Evolutionary conservation across 768 basidiomycete species (phyloP).

Genomic region (Tulasnella sp.): DNA sequence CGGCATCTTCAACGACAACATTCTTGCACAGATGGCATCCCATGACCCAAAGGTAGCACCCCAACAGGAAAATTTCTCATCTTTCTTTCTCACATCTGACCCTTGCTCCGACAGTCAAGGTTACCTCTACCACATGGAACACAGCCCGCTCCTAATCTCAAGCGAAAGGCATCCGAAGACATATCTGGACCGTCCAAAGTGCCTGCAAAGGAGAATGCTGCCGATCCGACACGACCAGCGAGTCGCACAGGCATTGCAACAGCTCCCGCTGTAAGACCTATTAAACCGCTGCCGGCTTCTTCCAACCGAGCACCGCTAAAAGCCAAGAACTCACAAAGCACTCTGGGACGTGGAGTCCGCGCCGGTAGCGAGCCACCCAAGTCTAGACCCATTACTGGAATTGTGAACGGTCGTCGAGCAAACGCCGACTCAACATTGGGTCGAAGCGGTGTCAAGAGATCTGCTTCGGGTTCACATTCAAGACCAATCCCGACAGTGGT

Average conservation of each 20-base stretch:
- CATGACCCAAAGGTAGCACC: not conserved
- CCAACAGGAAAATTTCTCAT: not conserved
- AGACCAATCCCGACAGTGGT: constrained; percentile 17
- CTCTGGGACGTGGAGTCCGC: constrained; percentile 1
- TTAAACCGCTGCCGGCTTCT: not conserved
- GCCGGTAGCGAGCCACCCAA: constrained; percentile 30
- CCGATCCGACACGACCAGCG: constrained; percentile 5
- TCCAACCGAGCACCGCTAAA: constrained; percentile 9
- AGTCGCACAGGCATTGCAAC: constrained; percentile 13
- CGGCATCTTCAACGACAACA: not conserved
- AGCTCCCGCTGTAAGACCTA: constrained; percentile 11
- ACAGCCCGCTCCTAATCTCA: not conserved
- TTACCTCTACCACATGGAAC: not conserved
- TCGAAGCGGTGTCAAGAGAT: constrained; percentile 1
- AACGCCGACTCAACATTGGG: constrained; percentile 12
- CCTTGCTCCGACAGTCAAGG: not conserved
- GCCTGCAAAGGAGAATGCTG: constrained; percentile 1
- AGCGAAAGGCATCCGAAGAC: constrained; percentile 29
- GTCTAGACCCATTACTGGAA: constrained; percentile 21
- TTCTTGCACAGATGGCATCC: constrained; percentile 5
- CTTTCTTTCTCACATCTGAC: not conserved
- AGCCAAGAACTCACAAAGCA: constrained; percentile 8
- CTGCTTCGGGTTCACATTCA: not conserved
- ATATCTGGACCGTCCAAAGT: constrained; percentile 21
- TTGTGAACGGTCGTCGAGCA: constrained; percentile 29